These are phyloP conservation scores for Actinomucor elegans DNA, from an alignment of 371 early-diverging fungal species.

Conservation along the genomic window DNA sequence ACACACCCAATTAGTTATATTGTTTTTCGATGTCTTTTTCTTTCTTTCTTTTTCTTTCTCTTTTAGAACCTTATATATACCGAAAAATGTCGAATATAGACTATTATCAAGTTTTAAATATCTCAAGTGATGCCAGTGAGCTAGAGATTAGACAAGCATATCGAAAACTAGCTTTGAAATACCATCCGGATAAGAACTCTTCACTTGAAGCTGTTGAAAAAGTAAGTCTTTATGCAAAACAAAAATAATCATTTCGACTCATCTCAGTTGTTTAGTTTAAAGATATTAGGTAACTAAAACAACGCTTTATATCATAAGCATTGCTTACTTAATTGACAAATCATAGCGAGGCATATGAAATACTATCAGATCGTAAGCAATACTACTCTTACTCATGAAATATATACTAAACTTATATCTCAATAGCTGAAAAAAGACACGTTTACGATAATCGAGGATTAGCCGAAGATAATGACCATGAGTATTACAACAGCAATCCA, in stretches of 20 bases:
- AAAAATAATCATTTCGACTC: background rate
- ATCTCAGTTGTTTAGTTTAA: slow-evolving; percentile 33
- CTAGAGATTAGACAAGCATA: slow-evolving; percentile 51
- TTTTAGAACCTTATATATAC: too few relatives aligned
- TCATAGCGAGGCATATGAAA: slow-evolving; percentile 53
- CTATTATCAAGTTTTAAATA: slow-evolving; percentile 31
- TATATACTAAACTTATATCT: background rate
- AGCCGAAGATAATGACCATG: too few relatives aligned
- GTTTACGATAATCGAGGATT: slow-evolving; percentile 39
- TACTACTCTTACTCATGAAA: background rate
- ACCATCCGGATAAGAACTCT: slow-evolving; percentile 61
- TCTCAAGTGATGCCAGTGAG: slow-evolving; percentile 29
- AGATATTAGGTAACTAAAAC: slow-evolving; percentile 38
- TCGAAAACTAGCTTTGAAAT: slow-evolving; percentile 42
- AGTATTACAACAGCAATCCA: slow-evolving; percentile 7
- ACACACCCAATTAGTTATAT: too few relatives aligned
- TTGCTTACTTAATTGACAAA: too few relatives aligned
- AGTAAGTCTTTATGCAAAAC: slow-evolving; percentile 10
- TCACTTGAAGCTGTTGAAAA: slow-evolving; percentile 46
- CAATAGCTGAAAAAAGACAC: slow-evolving; percentile 38
- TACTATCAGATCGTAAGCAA: slow-evolving; percentile 53
- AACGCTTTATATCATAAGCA: background rate
- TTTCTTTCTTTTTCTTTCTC: too few relatives aligned
- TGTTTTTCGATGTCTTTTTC: too few relatives aligned
- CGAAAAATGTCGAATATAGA: slow-evolving; percentile 20